Evolutionary conservation across 2,329 filamentous ascomycete species (phyloP), one percentile per base, ranked within the genome.

Genomic region (Monosporascus sp.): DNA sequence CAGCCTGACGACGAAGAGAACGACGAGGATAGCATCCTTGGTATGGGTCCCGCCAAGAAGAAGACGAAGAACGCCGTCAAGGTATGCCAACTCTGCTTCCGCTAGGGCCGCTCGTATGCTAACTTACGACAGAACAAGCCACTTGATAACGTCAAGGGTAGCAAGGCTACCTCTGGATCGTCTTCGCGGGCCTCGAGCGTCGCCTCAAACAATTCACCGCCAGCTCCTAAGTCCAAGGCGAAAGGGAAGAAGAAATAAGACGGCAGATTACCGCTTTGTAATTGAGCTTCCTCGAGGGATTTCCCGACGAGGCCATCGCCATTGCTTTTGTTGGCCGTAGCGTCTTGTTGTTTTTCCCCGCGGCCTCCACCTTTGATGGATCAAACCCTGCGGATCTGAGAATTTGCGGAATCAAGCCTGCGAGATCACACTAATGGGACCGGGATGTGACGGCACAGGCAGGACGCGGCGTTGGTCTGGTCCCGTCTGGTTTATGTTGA

Each of bases 101-200:
- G 14, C n/a, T n/a, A 26, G n/a, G 4, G n/a, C 16, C 16, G 44
- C 9, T 19, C 24, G 9, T 8, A 50, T 52, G 20, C 58, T 67
- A 58, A 63, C 49, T 31, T 45, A 7, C 1, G 31, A 59, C 68
- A 97, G 92, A 96, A 97, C 72, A 97, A 97, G 75, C 86, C 90
- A 50, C 82, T 97, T 48, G 94, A 97, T 63, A 89, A 86, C 47
- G 84, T 96, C 66, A 97, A 97, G 72, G 84, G 61, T 19, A 38
- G 79, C 73, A 94, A 92, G 70, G 81, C 83, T 49, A 88, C 82
- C 53, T 94, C 91, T 1, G 81, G 87, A 5, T 80, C 86, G 5
- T 88, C 87, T 0, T 97, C 92, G 22, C 82, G 94, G 58, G 92
- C 92, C 17, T 93, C 87, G 5, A 97, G 94, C 68, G 91, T 97